Evolutionary conservation across 208 protist genomes (phyloP), one percentile per base, ranked within the genome.

Genomic region (Trypanosoma caninum): DNA sequence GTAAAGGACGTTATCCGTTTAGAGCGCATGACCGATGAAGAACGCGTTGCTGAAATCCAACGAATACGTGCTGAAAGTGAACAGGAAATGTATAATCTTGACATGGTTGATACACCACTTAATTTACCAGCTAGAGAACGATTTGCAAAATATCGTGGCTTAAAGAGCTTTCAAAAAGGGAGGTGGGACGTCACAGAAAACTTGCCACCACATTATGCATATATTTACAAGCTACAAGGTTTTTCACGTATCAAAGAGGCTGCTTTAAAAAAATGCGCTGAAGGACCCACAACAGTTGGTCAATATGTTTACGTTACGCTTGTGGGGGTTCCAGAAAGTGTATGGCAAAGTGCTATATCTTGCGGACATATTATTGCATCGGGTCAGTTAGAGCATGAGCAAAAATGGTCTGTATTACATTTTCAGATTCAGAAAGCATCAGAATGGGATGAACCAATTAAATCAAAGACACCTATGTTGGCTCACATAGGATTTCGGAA

Each of bases 361-460:
- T 63, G 46, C 27, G 78, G 74, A 40, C 64, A 86, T 34, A 61
- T 92, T 35, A 87, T 95, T 74, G 82, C 81, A 13, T 95, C 88
- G 20, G 88, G 78, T 13, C 88, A 95, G 59, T 72, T 95, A 30
- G 80, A 91, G 60, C 84, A 95, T 55, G 84, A 95, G 60, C 88
- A 95, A 62, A 95, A 95, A 62, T 95, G 88, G 85, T 95, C 88
- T 20, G 84, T 95, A 20, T 57, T 95, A 0, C 88, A 95, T 47
- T 95, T 91, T 48, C 77, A 89, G 46, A 65, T 95, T 38, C 88
- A 95, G 65, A 73, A 75, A 7, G 73, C 65, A 5, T 69, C 66
- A 3, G 82, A 91, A 14, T 75, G 86, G 48, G 84, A 91, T 58
- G 83, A 92, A 62, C 82, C 88, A 8, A 82, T 95, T 41, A 95